Evolutionary conservation across 306 rosid genomes (phyloP).

Genomic region (Begonia fuchsioides): DNA sequence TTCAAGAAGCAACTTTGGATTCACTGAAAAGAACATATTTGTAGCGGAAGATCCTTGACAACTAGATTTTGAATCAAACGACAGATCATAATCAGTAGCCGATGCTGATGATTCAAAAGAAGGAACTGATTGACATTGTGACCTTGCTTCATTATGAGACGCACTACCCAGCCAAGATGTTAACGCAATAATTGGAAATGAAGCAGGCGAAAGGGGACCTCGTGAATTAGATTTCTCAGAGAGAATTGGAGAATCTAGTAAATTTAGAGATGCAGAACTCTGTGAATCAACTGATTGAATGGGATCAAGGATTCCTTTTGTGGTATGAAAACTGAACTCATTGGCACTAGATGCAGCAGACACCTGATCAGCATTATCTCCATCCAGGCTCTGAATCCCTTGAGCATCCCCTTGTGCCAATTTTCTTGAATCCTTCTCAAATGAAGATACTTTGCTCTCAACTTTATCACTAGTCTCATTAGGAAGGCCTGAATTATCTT

Average conservation of each 20-base stretch:
- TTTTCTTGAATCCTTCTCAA: slow-evolving; percentile 30
- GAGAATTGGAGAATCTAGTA: slow-evolving; percentile 62
- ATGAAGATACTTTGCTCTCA: slow-evolving; percentile 21
- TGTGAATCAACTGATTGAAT: slow-evolving; percentile 45
- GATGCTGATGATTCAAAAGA: slow-evolving; percentile 55
- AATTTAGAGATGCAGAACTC: slow-evolving; percentile 48
- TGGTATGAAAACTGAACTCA: slow-evolving; percentile 40
- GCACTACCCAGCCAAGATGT: slow-evolving; percentile 83
- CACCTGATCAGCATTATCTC: slow-evolving; percentile 52
- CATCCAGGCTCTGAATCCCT: slow-evolving; percentile 48
- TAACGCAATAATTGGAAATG: slow-evolving; percentile 63
- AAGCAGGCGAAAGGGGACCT: slow-evolving; percentile 33
- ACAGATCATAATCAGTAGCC: slow-evolving; percentile 41
- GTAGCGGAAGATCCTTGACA: slow-evolving; percentile 50
- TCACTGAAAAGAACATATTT: slow-evolving; percentile 46
- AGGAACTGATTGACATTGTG: slow-evolving; percentile 44
- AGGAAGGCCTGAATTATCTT: slow-evolving; percentile 37
- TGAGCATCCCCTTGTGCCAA: slow-evolving; percentile 26
- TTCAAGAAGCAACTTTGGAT: slow-evolving; percentile 77
- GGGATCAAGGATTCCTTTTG: slow-evolving; percentile 32
- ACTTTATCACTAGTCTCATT: slow-evolving; percentile 33
- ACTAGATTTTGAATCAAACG: slow-evolving; percentile 49
- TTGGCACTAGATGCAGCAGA: slow-evolving; percentile 53
- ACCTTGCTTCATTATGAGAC: slow-evolving; percentile 38
- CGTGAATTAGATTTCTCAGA: slow-evolving; percentile 70